Evolutionary conservation across 257 asterid genomes (phyloP).

Genomic region (Nicotiana otophora): DNA sequence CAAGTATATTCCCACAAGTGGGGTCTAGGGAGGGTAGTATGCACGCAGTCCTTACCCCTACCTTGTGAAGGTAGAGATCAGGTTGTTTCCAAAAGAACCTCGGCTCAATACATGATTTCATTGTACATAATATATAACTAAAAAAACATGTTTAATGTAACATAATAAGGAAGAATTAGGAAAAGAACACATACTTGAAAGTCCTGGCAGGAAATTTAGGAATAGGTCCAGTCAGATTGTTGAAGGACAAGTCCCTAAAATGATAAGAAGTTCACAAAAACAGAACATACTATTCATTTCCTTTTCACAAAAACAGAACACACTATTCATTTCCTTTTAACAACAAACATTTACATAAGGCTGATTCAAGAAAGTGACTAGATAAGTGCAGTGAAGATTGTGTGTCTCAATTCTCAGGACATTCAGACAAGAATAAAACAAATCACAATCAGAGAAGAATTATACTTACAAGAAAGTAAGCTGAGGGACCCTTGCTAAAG

Average conservation of each 20-base stretch:
- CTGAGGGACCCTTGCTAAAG: conserved; percentile 73
- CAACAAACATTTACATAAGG: background rate
- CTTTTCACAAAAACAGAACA: background rate
- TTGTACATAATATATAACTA: background rate
- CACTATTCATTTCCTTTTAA: conserved; percentile 10
- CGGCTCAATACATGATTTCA: background rate
- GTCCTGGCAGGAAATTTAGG: conserved; percentile 76
- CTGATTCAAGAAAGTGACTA: conserved; percentile 4
- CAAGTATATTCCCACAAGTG: background rate
- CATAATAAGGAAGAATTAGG: background rate
- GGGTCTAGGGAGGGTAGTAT: too few relatives aligned
- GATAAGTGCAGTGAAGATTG: background rate
- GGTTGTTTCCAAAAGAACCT: too few relatives aligned
- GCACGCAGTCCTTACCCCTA: too few relatives aligned
- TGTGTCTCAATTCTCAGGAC: background rate
- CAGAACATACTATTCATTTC: conserved; percentile 13
- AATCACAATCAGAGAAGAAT: background rate
- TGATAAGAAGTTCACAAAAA: conserved; percentile 2
- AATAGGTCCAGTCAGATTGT: conserved; percentile 84
- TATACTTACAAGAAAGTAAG: conserved; percentile 95
- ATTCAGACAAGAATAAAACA: conserved; percentile 15
- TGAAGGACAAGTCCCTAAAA: conserved; percentile 94
- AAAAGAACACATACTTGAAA: conserved; percentile 58
- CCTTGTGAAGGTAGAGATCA: too few relatives aligned
- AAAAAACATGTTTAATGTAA: background rate